phyloP scores from a whole-genome alignment of 1,284 basidiomycete species.

The Trichosporon sp. region DNA sequence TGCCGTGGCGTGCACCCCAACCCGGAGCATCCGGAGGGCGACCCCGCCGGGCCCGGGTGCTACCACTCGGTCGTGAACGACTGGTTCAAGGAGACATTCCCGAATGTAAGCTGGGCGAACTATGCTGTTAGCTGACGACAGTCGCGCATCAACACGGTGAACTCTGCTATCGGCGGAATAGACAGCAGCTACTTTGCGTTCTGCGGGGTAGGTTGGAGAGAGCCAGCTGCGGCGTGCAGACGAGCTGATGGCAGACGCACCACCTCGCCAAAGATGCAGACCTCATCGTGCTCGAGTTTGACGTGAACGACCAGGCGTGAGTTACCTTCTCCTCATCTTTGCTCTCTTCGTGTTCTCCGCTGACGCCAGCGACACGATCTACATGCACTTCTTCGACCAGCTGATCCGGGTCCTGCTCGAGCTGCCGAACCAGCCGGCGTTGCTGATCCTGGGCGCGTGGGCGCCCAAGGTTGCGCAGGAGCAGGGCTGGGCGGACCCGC shows the following conservation, averaged over 20 bases:
- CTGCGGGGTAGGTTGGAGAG: constrained; percentile 34
- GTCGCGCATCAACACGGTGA: constrained; percentile 26
- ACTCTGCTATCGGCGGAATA: constrained; percentile 49
- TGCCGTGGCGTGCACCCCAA: constrained; percentile 46
- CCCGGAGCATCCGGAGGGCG: constrained; percentile 40
- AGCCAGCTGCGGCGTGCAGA: too few species aligned
- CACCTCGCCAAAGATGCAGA: constrained; percentile 46
- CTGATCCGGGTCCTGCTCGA: constrained; percentile 47
- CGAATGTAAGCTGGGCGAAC: constrained; percentile 22
- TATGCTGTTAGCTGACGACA: background rate
- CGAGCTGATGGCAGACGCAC: constrained; percentile 33
- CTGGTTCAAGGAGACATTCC: constrained; percentile 42
- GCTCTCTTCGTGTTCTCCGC: background rate
- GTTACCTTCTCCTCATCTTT: constrained; percentile 7
- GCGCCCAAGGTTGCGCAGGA: constrained; percentile 44
- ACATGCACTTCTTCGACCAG: constrained; percentile 48
- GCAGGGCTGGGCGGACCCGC: constrained; percentile 48
- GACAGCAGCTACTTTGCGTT: constrained; percentile 50
- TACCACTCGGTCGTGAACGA: constrained; percentile 38
- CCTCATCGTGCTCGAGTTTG: constrained; percentile 48
- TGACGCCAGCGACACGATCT: constrained; percentile 30
- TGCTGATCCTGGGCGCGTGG: constrained; percentile 48
- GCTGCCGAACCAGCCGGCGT: constrained; percentile 42
- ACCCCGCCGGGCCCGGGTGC: constrained; percentile 45
- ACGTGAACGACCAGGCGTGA: constrained; percentile 49